Base-by-base conservation (phyloP, 768 basidiomycete species). In the Phaffia australis region DNA sequence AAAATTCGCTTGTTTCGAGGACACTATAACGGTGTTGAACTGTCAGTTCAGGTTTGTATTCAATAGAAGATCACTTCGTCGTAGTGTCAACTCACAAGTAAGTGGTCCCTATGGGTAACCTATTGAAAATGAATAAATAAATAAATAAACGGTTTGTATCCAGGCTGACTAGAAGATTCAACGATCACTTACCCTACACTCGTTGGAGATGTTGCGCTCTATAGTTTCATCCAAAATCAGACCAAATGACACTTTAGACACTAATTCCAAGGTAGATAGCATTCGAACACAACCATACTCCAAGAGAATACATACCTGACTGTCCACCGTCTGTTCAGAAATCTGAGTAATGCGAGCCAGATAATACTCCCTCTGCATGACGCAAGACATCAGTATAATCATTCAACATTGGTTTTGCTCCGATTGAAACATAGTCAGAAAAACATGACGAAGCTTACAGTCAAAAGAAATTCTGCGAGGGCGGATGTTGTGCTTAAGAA, bases 401-500 rank as follows among this genome's bases (percentile, higher is more conserved):
- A 42, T 42, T 42, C 35, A 50, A 4, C 16, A n/a, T 27, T n/a
- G 47, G 52, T 32, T 3, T 54, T 15, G 32, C 27, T 1, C 27
- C 5, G 5, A 25, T 30, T 21, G 2, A 27, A 4, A 5, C 14
- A 21, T 3, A 19, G 25, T 18, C 23, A 21, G 23, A n/a, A 42
- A n/a, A 7, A 54, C 18, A 25, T 0, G 15, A 32, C 14, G 42
- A 16, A 27, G 48, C 55, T 29, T 15, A 64, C 63, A 18, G 66
- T 67, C n/a, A 67, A 56, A 2, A 67, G 60, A 42, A 62, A 60
- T 72, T 95, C 92, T 25, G 85, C 88, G 56, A 97, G 80, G 71
- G 86, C 85, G 1, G 86, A 87, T 1, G 85, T 87, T 5, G 89
- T 87, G 74, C 89, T 84, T 47, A 99, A 82, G 79, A 99, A 99